A percentile compares a stretch with the other conserved stretches of the same genome.
Evolutionary conservation across 306 rosid genomes (phyloP).

Genomic region (Pyrus communis): DNA sequence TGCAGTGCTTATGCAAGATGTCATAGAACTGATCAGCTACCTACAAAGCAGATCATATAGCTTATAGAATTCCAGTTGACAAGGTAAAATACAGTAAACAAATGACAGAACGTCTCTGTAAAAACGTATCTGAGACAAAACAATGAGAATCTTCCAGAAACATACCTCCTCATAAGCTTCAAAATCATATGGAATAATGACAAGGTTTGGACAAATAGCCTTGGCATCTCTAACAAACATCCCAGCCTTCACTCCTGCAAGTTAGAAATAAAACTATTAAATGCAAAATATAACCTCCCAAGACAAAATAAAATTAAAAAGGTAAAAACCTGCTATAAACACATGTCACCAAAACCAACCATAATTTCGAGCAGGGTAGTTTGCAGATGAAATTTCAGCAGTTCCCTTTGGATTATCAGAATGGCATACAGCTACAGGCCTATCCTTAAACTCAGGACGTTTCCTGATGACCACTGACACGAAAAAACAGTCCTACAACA

Average conservation of each 20-base stretch:
- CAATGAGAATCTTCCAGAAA: neutral
- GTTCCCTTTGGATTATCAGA: constrained; percentile 86
- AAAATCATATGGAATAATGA: constrained; percentile 79
- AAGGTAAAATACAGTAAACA: neutral
- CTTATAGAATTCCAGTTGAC: neutral
- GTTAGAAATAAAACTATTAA: constrained; percentile 6
- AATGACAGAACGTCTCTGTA: neutral
- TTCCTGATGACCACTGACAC: constrained; percentile 81
- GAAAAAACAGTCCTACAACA: constrained; percentile 87
- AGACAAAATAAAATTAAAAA: neutral
- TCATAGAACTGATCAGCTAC: constrained; percentile 86
- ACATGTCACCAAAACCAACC: constrained; percentile 43
- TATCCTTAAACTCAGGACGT: constrained; percentile 52
- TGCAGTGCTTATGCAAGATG: constrained; percentile 67
- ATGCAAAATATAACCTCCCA: constrained; percentile 3
- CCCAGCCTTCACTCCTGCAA: constrained; percentile 78
- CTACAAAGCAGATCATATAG: constrained; percentile 38
- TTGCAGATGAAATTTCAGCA: constrained; percentile 94
- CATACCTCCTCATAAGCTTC: constrained; percentile 90
- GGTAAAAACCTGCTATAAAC: neutral
- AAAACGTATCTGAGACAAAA: constrained; percentile 11
- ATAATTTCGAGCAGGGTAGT: constrained; percentile 89
- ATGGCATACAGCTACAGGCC: constrained; percentile 91
- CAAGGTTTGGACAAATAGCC: constrained; percentile 69
- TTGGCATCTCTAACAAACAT: constrained; percentile 91